These are phyloP conservation scores for Saccharomyces kudriavzevii DNA, from an alignment of 805 yeast genomes.

Conservation along the genomic window DNA sequence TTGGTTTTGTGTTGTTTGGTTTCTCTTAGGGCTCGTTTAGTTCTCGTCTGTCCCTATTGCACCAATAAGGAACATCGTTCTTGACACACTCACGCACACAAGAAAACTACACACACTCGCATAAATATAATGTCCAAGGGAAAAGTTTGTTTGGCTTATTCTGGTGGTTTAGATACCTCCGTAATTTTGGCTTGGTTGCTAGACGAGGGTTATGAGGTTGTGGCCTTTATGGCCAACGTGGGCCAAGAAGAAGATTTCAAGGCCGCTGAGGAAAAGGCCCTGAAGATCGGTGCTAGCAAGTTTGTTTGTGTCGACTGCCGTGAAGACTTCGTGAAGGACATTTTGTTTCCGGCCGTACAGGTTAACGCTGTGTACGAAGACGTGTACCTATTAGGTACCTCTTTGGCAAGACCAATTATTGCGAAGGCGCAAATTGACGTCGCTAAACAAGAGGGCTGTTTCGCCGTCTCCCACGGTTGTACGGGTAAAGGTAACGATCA, in stretches of 20 bases:
- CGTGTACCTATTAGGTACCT: conserved; percentile 92
- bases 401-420: conserved; percentile 97
- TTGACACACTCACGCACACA: neutral
- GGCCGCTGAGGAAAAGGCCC: conserved; percentile 92
- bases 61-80: neutral
- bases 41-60: neutral
- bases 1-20: neutral
- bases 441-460: conserved; percentile 96
- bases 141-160: conserved; percentile 97
- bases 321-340: conserved; percentile 87
- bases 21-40: neutral
- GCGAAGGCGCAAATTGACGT: conserved; percentile 97
- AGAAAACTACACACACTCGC: neutral
- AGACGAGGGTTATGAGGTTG: conserved; percentile 96
- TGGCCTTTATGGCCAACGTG: conserved; percentile 96
- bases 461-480: conserved; percentile 98
- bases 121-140: conserved; percentile 74
- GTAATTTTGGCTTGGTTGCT: conserved; percentile 96
- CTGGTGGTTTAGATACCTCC: conserved; percentile 98
- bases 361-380: conserved; percentile 97
- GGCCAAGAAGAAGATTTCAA: conserved; percentile 99
- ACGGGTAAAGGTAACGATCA: conserved; percentile 99
- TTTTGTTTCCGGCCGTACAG: conserved; percentile 92
- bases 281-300: conserved; percentile 94
- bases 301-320: conserved; percentile 91